These are phyloP conservation scores for Pulveroboletus ravenelii DNA, from an alignment of 768 basidiomycete species.

Conservation along the genomic window DNA sequence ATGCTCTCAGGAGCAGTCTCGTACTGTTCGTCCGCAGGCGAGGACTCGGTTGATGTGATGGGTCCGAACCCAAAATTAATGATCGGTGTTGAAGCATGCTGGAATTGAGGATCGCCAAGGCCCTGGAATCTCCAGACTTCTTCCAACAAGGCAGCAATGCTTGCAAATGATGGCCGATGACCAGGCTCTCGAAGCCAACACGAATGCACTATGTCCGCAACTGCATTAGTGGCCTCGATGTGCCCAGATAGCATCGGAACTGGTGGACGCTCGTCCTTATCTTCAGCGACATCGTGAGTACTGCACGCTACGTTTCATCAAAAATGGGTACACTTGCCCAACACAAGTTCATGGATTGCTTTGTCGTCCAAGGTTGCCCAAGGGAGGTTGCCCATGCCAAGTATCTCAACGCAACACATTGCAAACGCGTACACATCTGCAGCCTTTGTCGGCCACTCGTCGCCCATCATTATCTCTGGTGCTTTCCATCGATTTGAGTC, in stretches of 20 bases:
- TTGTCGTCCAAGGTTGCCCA: slow-evolving; percentile 51
- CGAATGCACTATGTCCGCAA: slow-evolving; percentile 40
- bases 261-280: slow-evolving; percentile 46
- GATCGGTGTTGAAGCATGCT: not conserved
- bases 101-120: not conserved
- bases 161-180: slow-evolving; percentile 49
- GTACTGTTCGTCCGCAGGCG: slow-evolving; percentile 22
- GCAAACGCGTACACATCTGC: slow-evolving; percentile 70
- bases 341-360: slow-evolving; percentile 46
- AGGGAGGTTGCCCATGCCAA: slow-evolving; percentile 57
- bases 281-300: slow-evolving; percentile 31
- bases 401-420: slow-evolving; percentile 59
- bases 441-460: slow-evolving; percentile 43
- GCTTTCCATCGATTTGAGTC: slow-evolving; percentile 71
- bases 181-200: slow-evolving; percentile 57
- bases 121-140: slow-evolving; percentile 40
- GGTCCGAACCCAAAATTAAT: not conserved
- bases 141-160: slow-evolving; percentile 44
- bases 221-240: slow-evolving; percentile 29
- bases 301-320: slow-evolving; percentile 1
- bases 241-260: slow-evolving; percentile 37
- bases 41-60: slow-evolving; percentile 10
- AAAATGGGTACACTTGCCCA: slow-evolving; percentile 34
- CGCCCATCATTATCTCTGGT: slow-evolving; percentile 58
- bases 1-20: slow-evolving; percentile 27